Percentiles rank a stretch among this genome's conserved stretches.
These are phyloP conservation scores for Fusarium nurragi DNA, from an alignment of 2,329 filamentous ascomycete genomes.

Conservation along the genomic window DNA sequence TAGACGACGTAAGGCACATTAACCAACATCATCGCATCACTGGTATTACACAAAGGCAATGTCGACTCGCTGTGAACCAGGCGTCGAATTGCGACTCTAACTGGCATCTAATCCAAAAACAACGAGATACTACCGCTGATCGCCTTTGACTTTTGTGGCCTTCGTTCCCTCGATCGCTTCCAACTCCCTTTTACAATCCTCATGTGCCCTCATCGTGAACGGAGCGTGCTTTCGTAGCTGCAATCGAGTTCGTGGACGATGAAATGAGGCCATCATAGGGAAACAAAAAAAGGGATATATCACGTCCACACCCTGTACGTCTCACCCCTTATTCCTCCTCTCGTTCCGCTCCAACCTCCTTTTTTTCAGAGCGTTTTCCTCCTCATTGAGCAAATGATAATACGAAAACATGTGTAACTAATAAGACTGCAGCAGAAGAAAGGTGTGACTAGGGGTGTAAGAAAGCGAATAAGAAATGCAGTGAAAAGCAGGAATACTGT, in stretches of 20 bases:
- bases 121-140: slow-evolving; percentile 21
- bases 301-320: not conserved
- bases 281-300: slow-evolving; percentile 15
- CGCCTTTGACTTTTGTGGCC: slow-evolving; percentile 9
- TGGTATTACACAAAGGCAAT: slow-evolving; percentile 25
- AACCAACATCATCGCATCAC: slow-evolving; percentile 5
- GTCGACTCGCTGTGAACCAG: slow-evolving; percentile 31
- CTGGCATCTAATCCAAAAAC: slow-evolving; percentile 43
- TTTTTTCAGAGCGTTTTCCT: slow-evolving; percentile 1
- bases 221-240: slow-evolving; percentile 2
- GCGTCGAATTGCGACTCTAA: slow-evolving; percentile 41
- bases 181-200: not conserved
- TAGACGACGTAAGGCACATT: not conserved
- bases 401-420: slow-evolving; percentile 15
- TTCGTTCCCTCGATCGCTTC: not conserved
- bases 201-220: not conserved
- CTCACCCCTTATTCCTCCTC: not conserved
- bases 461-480: slow-evolving; percentile 9
- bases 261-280: slow-evolving; percentile 3
- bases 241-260: not conserved
- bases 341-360: not conserved
- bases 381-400: slow-evolving; percentile 7
- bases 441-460: not conserved
- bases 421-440: slow-evolving; percentile 19
- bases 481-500: slow-evolving; percentile 18